Conservation (phyloP, 1,284 basidiomycete species). For the Gymnopus androsaceus region DNA sequence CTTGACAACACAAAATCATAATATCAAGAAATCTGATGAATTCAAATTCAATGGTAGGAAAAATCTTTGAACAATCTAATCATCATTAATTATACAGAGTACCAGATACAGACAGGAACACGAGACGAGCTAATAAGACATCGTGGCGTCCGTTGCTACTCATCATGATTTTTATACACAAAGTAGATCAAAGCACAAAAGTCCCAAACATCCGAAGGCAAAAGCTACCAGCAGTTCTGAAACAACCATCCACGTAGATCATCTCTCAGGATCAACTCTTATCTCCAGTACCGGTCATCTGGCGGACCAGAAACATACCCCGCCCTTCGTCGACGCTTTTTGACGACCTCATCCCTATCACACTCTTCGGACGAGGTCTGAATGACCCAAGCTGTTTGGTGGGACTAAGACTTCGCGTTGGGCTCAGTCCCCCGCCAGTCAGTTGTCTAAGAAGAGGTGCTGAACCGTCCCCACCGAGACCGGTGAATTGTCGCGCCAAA, state of each 20-base stretch:
- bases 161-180: no score
- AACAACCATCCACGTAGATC: background rate
- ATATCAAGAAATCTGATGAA: no score
- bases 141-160: no score
- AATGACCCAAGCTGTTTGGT: slow-evolving; percentile 52
- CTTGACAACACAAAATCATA: slow-evolving; percentile 15
- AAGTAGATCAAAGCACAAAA: slow-evolving; percentile 14
- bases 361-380: slow-evolving; percentile 61
- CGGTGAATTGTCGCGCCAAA: slow-evolving; percentile 74
- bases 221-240: background rate
- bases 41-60: no score
- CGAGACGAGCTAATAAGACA: no score
- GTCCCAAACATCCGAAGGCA: slow-evolving; percentile 5
- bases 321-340: slow-evolving; percentile 63
- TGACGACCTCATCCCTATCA: slow-evolving; percentile 56
- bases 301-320: slow-evolving; percentile 66
- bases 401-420: slow-evolving; percentile 59
- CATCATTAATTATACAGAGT: no score
- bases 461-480: slow-evolving; percentile 41
- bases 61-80: no score
- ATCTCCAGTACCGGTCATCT: slow-evolving; percentile 62
- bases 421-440: slow-evolving; percentile 57
- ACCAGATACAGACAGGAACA: no score
- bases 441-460: slow-evolving; percentile 24
- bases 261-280: background rate